Percentiles rank a stretch among this genome's conserved stretches.
Conservation (phyloP, 495 filamentous ascomycete species). For the Penicillium simplicissimum region DNA sequence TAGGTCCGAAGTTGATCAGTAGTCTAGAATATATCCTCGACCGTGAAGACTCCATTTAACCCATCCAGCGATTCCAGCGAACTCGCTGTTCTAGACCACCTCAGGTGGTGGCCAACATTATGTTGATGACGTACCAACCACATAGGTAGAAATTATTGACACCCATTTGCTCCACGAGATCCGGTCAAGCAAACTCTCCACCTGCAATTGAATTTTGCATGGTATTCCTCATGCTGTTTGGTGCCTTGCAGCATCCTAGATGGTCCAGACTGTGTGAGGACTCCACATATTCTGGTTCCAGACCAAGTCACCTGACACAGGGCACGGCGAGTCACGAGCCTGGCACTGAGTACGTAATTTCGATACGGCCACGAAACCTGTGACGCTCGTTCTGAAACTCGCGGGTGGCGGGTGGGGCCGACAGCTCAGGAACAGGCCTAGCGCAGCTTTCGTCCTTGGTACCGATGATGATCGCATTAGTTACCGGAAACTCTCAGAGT, state of each 20-base stretch:
- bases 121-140: constrained; percentile 3
- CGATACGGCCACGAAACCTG: not conserved
- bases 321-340: not conserved
- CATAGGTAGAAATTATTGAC: too few species aligned
- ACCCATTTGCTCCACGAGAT: not conserved
- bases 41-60: too few species aligned
- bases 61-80: too few species aligned
- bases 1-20: not conserved
- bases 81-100: constrained; percentile 8
- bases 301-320: constrained; percentile 3
- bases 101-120: too few species aligned
- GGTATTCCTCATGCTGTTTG: not conserved
- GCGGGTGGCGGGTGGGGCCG: constrained; percentile 13
- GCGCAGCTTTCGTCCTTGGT: constrained; percentile 22
- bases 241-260: not conserved
- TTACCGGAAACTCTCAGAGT: too few species aligned
- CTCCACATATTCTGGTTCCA: not conserved
- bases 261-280: not conserved
- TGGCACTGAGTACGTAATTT: not conserved
- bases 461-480: constrained; percentile 18
- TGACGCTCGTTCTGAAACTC: not conserved
- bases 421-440: constrained; percentile 45
- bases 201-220: not conserved
- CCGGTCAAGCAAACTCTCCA: not conserved
- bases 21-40: not conserved